These are phyloP conservation scores for Xylariaceae sp. DNA, from an alignment of 2,329 filamentous ascomycete genomes.

Conservation along the genomic window DNA sequence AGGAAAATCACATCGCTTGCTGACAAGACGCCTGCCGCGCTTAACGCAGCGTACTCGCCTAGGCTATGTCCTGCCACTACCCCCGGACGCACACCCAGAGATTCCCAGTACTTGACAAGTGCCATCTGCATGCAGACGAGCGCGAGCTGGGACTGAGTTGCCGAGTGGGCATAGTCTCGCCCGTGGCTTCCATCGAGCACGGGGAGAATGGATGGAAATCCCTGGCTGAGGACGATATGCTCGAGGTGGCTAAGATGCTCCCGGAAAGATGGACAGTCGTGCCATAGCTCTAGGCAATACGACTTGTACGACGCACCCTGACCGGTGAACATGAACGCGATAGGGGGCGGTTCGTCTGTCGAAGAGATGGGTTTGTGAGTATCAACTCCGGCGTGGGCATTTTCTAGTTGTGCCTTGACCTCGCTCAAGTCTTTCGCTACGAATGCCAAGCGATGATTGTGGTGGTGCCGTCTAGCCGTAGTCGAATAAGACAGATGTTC, in stretches of 20 bases:
- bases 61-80: conserved; percentile 57
- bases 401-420: conserved; percentile 29
- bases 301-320: conserved; percentile 12
- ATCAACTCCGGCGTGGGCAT: conserved; percentile 20
- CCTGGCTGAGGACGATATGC: conserved; percentile 28
- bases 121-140: conserved; percentile 49
- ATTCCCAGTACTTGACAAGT: conserved; percentile 46
- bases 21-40: conserved; percentile 64
- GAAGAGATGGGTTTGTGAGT: conserved; percentile 3
- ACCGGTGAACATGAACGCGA: conserved; percentile 25
- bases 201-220: conserved; percentile 50
- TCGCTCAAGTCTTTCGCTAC: background rate
- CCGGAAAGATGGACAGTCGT: conserved; percentile 1
- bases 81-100: conserved; percentile 47
- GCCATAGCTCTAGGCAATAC: conserved; percentile 1
- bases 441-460: conserved; percentile 42
- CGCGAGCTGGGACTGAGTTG: conserved; percentile 45
- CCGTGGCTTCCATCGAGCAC: background rate
- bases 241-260: conserved; percentile 1
- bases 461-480: conserved; percentile 58
- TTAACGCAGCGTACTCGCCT: conserved; percentile 67
- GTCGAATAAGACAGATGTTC: conserved; percentile 59
- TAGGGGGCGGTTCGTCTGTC: conserved; percentile 28
- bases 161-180: conserved; percentile 36
- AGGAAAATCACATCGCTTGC: conserved; percentile 64